Evolutionary conservation across 371 early-diverging fungal genomes (phyloP), one percentile per base, ranked within the genome.

Genomic region (Mucor mucedo): DNA sequence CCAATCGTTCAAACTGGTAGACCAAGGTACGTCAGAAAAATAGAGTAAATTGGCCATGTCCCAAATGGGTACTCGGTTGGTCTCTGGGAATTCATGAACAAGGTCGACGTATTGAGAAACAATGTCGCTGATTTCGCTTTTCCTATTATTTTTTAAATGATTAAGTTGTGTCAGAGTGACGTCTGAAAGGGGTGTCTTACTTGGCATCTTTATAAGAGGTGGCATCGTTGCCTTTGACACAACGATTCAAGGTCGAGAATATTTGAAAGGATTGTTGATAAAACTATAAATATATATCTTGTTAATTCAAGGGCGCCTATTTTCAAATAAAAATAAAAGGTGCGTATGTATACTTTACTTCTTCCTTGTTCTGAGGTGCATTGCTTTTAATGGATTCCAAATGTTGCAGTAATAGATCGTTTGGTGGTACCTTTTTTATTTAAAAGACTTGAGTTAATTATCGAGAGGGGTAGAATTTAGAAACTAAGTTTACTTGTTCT

Each of bases 211-310:
- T 42, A n/a, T 10, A 4, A 14, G 10, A 4, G 4, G 10, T 11
- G n/a, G 44, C 6, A n/a, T 14, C 14, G 11, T 42, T 42, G 44
- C n/a, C 44, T 11, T 42, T 42, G 16, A 59, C 27, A 21, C 11
- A 30, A 2, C 29, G 21, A 14, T 41, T 11, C n/a, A 60, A 6
- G 38, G n/a, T 2, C 10, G 8, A 40, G 13, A 60, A 60, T 29
- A 49, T 60, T 4, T 52, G n/a, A 28, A 50, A 60, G 13, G 60
- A 60, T 5, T 4, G 41, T 14, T 28, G 60, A 14, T 60, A 60
- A 40, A 60, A 40, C 60, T 60, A 49, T 41, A 42, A 40, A 40
- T 0, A 11, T 11, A 11, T 11, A 11, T 9, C 40, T 14, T 4
- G 44, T 42, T 42, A 11, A 11, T 42, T 14, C 4, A 14, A 10